phyloP scores from a whole-genome alignment of 352 stramenopile species.

The Aphanomyces astaci region DNA sequence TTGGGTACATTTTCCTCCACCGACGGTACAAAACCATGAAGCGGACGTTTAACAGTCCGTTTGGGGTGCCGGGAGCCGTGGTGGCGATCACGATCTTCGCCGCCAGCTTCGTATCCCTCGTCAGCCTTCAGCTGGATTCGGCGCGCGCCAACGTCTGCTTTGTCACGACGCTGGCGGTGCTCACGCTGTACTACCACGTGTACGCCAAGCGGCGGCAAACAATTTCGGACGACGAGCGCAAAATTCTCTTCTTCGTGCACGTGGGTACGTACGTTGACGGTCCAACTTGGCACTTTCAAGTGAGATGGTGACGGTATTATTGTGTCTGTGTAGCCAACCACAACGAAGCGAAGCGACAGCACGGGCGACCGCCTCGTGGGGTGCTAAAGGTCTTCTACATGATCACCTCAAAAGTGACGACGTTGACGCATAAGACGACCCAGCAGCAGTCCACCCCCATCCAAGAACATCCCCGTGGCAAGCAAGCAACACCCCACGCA shows the following conservation, averaged over 20 bases:
- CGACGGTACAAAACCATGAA: conserved; percentile 38
- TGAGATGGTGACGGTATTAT: no score
- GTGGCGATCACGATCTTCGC: conserved; percentile 21
- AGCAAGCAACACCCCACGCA: not conserved
- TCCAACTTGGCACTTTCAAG: not conserved
- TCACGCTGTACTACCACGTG: conserved; percentile 23
- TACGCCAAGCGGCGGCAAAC: conserved; percentile 24
- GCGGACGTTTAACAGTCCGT: conserved; percentile 37
- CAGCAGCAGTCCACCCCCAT: not conserved
- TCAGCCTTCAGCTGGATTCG: not conserved
- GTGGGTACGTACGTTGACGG: not conserved
- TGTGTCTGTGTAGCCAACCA: not conserved
- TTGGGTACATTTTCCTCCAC: conserved; percentile 32
- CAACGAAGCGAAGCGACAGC: not conserved
- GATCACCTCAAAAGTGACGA: not conserved
- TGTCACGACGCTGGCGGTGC: not conserved
- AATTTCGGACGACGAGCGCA: conserved; percentile 27
- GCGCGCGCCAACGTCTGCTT: not conserved
- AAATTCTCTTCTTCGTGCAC: conserved; percentile 26
- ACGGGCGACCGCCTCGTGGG: not conserved
- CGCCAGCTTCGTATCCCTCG: conserved; percentile 24
- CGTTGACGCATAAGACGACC: not conserved
- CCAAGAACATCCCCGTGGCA: not conserved
- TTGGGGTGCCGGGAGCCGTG: conserved; percentile 22
- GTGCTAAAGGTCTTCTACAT: not conserved